These are phyloP conservation scores for Penicillium nucicola DNA, from an alignment of 495 filamentous ascomycete species.

Conservation along the genomic window DNA sequence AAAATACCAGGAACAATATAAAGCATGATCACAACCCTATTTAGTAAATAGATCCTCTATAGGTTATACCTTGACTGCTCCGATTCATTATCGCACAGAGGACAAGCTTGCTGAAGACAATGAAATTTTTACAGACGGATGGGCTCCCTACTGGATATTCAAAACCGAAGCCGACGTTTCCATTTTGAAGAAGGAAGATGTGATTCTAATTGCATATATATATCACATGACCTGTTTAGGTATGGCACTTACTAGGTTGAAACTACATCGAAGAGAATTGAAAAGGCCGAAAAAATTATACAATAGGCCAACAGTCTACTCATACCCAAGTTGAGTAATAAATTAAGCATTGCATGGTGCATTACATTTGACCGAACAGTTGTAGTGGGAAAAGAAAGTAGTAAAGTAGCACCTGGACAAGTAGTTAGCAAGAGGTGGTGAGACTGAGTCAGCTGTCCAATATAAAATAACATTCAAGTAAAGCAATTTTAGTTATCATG, in stretches of 20 bases:
- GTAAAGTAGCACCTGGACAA: no score
- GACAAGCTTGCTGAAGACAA: constrained; percentile 73
- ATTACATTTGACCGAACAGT: no score
- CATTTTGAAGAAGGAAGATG: constrained; percentile 35
- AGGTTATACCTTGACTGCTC: no score
- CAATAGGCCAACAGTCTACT: neutral
- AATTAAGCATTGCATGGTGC: no score
- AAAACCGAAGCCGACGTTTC: constrained; percentile 82
- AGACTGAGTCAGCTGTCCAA: no score
- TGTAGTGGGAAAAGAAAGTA: no score
- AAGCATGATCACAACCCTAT: no score
- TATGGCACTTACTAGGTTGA: constrained; percentile 60
- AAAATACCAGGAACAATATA: no score
- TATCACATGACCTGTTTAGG: neutral
- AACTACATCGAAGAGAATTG: constrained; percentile 80
- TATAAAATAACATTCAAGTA: no score
- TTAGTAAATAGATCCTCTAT: no score
- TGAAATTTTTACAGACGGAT: constrained; percentile 73
- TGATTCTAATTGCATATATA: neutral
- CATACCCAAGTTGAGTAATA: neutral
- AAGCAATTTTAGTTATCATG: no score
- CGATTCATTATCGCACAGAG: constrained; percentile 86
- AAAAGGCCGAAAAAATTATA: constrained; percentile 51
- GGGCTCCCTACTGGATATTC: constrained; percentile 69
- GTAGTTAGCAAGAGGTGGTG: no score